Evolutionary conservation across 192 early-diverging fungal genomes (phyloP).

Genomic region (Entomortierella chlamydospora): DNA sequence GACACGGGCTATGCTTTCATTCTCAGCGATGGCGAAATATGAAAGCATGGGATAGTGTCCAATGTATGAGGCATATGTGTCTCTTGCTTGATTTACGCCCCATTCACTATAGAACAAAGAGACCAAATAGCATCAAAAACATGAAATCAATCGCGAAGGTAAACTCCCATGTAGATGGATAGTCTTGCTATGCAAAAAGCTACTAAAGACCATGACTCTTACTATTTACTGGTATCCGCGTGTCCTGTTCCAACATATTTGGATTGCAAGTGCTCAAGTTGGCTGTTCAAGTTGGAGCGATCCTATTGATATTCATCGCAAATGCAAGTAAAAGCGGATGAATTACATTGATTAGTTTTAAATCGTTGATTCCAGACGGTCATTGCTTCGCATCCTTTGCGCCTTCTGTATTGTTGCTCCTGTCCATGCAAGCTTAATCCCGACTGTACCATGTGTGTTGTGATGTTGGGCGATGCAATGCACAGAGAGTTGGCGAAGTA

Average conservation of each 20-base stretch:
- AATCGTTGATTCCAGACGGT: background rate
- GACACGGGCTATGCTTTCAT: constrained; percentile 82
- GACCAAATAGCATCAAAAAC: background rate
- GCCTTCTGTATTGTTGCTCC: too few species aligned
- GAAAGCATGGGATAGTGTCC: constrained; percentile 83
- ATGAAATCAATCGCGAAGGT: background rate
- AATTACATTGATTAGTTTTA: background rate
- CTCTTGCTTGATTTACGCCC: constrained; percentile 87
- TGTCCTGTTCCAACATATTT: constrained; percentile 93
- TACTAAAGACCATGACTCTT: constrained; percentile 37
- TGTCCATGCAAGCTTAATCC: too few species aligned
- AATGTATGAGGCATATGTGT: constrained; percentile 81
- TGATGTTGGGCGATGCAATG: too few species aligned
- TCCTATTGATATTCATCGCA: constrained; percentile 54
- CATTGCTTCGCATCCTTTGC: too few species aligned
- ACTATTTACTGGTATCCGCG: constrained; percentile 92
- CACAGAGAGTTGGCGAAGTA: too few species aligned
- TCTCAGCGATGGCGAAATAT: constrained; percentile 89
- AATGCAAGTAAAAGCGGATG: background rate
- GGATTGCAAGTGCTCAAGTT: constrained; percentile 86
- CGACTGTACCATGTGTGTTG: too few species aligned
- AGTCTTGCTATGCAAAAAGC: too few species aligned
- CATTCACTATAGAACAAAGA: constrained; percentile 73
- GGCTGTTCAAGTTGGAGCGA: constrained; percentile 80
- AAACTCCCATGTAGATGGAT: too few species aligned